These are phyloP conservation scores for Amesomyces nigricolor DNA, from an alignment of 2,329 filamentous ascomycete genomes.

Conservation along the genomic window DNA sequence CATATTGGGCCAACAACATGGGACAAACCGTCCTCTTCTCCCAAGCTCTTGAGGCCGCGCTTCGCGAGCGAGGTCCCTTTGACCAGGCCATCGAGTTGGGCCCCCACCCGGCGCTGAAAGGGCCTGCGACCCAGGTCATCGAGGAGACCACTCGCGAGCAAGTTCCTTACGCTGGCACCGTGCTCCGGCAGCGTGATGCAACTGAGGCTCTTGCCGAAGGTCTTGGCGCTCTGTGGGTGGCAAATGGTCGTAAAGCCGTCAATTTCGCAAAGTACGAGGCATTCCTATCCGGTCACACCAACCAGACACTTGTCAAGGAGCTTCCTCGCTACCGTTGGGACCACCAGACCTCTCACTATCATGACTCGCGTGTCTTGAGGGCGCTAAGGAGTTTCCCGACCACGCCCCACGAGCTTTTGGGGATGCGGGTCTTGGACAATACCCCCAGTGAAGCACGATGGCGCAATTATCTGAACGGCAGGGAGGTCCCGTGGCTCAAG, in stretches of 20 bases:
- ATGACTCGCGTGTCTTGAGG: not conserved
- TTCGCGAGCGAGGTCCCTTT: not conserved
- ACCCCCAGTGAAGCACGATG: not conserved
- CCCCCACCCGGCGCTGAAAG: slow-evolving; percentile 38
- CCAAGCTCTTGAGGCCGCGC: slow-evolving; percentile 15
- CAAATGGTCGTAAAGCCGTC: not conserved
- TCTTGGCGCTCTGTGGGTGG: not conserved
- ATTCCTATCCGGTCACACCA: not conserved
- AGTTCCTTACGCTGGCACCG: not conserved
- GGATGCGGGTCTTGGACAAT: not conserved
- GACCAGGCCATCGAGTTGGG: slow-evolving; percentile 32
- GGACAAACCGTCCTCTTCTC: slow-evolving; percentile 25
- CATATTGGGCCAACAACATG: slow-evolving; percentile 26
- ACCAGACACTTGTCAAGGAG: not conserved
- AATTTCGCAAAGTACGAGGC: not conserved
- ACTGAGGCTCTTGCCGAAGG: not conserved
- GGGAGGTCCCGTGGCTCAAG: slow-evolving; percentile 33
- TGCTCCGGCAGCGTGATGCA: not conserved
- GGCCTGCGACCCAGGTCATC: slow-evolving; percentile 33
- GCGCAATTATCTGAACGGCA: not conserved
- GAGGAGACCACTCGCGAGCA: slow-evolving; percentile 11
- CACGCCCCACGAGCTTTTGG: not conserved
- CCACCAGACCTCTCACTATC: not conserved
- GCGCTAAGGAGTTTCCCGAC: not conserved
- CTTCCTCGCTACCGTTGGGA: not conserved